phyloP scores from a whole-genome alignment of 345 rosid species.

The Eucalyptus regnans region DNA sequence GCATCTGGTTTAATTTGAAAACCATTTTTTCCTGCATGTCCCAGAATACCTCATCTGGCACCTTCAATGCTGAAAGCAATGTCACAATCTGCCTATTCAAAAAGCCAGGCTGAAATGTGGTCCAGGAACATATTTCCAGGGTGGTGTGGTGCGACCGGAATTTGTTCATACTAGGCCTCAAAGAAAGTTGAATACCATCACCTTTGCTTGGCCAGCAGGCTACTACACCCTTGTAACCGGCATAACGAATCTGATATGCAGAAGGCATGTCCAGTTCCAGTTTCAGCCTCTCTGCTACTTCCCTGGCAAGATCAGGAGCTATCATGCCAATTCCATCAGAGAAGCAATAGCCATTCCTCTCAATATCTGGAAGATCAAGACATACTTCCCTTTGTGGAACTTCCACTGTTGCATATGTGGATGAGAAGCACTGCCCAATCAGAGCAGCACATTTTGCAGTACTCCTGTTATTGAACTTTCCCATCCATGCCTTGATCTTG shows the following conservation, averaged over 20 bases:
- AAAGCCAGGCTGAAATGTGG: conserved; percentile 89
- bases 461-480: conserved; percentile 46
- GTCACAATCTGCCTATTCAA: conserved; percentile 83
- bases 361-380: conserved; percentile 36
- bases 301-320: conserved; percentile 67
- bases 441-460: conserved; percentile 85
- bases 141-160: conserved; percentile 54
- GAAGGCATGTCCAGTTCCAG: conserved; percentile 41
- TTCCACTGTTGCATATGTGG: conserved; percentile 80
- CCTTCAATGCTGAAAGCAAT: conserved; percentile 47
- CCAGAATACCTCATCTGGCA: conserved; percentile 70
- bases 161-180: conserved; percentile 69
- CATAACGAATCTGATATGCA: conserved; percentile 90
- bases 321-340: conserved; percentile 92
- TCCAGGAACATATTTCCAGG: conserved; percentile 91
- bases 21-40: conserved; percentile 66
- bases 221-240: conserved; percentile 92
- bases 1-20: conserved; percentile 48
- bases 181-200: conserved; percentile 48
- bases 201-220: conserved; percentile 78
- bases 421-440: conserved; percentile 94
- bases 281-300: conserved; percentile 60
- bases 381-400: conserved; percentile 40
- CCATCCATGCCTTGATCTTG: conserved; percentile 62
- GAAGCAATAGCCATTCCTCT: conserved; percentile 47